A percentile compares a stretch with the other conserved stretches of the same genome.
phyloP scores from a whole-genome alignment of 148 eudicot species.

The Spergularia marina region DNA sequence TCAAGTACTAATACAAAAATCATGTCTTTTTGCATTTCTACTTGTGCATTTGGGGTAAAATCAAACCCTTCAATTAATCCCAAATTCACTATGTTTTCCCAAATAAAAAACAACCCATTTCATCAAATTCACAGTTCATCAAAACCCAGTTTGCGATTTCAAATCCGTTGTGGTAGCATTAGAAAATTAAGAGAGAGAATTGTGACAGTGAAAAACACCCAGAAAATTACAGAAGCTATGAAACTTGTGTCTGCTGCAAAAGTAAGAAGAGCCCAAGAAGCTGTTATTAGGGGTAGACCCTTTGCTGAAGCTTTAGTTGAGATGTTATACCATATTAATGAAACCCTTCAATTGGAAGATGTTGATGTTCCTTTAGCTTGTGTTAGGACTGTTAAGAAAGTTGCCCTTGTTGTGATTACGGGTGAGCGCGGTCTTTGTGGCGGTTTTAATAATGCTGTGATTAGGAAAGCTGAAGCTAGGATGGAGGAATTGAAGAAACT shows the following conservation, averaged over 20 bases:
- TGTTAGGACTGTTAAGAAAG: slow-evolving; percentile 56
- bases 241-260: slow-evolving; percentile 75
- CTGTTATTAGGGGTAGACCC: slow-evolving; percentile 58
- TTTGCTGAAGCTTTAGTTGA: slow-evolving; percentile 57
- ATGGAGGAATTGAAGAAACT: slow-evolving; percentile 48
- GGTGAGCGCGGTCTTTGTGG: slow-evolving; percentile 84
- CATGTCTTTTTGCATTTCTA: slow-evolving; percentile 31
- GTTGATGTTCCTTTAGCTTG: slow-evolving; percentile 56
- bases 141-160: slow-evolving; percentile 28
- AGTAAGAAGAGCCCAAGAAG: slow-evolving; percentile 73
- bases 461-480: slow-evolving; percentile 55
- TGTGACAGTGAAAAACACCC: slow-evolving; percentile 53
- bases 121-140: neutral
- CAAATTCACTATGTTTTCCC: slow-evolving; percentile 4
- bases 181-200: slow-evolving; percentile 51
- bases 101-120: slow-evolving; percentile 26
- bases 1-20: neutral
- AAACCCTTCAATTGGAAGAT: slow-evolving; percentile 53
- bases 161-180: slow-evolving; percentile 35
- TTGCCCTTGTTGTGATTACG: slow-evolving; percentile 61
- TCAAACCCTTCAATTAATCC: slow-evolving; percentile 22
- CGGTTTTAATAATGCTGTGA: slow-evolving; percentile 53
- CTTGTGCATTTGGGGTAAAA: slow-evolving; percentile 10
- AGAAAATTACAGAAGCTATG: slow-evolving; percentile 82
- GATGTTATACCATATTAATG: slow-evolving; percentile 45